A percentile compares a stretch with the other conserved stretches of the same genome.
These are phyloP conservation scores for Hypoxylon fragiforme DNA, from an alignment of 495 filamentous ascomycete genomes.

Conservation along the genomic window DNA sequence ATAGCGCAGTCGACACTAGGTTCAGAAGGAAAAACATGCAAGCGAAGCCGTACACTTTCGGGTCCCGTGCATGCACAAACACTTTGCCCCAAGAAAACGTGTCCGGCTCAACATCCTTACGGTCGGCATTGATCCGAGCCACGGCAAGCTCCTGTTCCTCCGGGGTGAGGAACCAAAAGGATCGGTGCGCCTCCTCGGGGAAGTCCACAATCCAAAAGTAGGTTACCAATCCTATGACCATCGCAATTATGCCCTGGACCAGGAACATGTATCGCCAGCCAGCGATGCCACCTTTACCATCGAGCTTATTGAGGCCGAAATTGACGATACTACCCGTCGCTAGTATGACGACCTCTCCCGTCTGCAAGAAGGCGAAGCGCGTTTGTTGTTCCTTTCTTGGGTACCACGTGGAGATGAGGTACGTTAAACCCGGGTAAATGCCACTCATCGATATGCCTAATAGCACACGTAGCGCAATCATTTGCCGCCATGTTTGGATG, in stretches of 20 bases:
- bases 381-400: slow-evolving; percentile 72
- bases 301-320: slow-evolving; percentile 66
- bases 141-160: slow-evolving; percentile 61
- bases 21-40: slow-evolving; percentile 75
- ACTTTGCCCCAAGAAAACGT: slow-evolving; percentile 63
- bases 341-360: slow-evolving; percentile 66
- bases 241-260: slow-evolving; percentile 66
- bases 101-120: slow-evolving; percentile 66
- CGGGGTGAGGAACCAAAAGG: slow-evolving; percentile 64
- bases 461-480: slow-evolving; percentile 72
- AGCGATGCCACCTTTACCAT: slow-evolving; percentile 61
- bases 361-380: slow-evolving; percentile 74
- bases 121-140: slow-evolving; percentile 62
- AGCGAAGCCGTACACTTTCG: slow-evolving; percentile 74
- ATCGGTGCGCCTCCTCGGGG: slow-evolving; percentile 65
- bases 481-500: slow-evolving; percentile 68
- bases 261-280: slow-evolving; percentile 83
- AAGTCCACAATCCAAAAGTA: slow-evolving; percentile 85
- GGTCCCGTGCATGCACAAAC: slow-evolving; percentile 63
- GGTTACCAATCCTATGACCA: slow-evolving; percentile 65
- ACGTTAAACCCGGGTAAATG: slow-evolving; percentile 67
- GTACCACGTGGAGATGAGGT: slow-evolving; percentile 76
- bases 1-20: slow-evolving; percentile 67
- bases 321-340: slow-evolving; percentile 75
- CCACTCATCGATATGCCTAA: slow-evolving; percentile 71